Conservation (phyloP, 208 protist species). For the Sergeia podlipaevii region DNA sequence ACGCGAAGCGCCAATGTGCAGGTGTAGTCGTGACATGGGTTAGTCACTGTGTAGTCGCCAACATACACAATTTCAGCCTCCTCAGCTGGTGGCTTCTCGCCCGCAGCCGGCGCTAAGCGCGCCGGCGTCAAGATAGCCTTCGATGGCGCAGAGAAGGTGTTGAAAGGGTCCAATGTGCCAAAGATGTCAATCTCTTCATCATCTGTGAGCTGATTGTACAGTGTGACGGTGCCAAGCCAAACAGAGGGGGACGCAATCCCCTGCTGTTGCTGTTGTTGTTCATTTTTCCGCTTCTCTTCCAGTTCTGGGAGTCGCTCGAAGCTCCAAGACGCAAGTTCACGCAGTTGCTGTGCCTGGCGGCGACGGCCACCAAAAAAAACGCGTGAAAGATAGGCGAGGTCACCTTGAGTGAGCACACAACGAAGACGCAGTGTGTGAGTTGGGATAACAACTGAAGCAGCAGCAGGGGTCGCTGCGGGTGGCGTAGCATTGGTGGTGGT, state of each 20-base stretch:
- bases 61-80: constrained; percentile 34
- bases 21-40: constrained; percentile 38
- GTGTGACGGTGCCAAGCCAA: constrained; percentile 71
- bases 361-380: constrained; percentile 57
- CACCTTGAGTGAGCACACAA: constrained; percentile 48
- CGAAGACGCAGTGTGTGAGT: constrained; percentile 59
- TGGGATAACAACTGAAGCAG: constrained; percentile 11
- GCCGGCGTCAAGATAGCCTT: constrained; percentile 18
- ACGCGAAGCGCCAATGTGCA: constrained; percentile 25
- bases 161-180: constrained; percentile 57
- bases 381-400: constrained; percentile 37
- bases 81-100: not conserved
- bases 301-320: constrained; percentile 57
- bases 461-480: too few species aligned
- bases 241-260: constrained; percentile 45
- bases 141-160: constrained; percentile 55
- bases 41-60: constrained; percentile 48
- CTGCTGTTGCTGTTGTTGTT: not conserved
- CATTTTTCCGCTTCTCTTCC: constrained; percentile 28
- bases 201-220: constrained; percentile 61
- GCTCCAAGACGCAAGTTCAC: constrained; percentile 18
- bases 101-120: constrained; percentile 14
- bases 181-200: constrained; percentile 82
- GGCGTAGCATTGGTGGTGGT: too few species aligned
- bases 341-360: constrained; percentile 33